Evolutionary conservation across 2,329 filamentous ascomycete genomes (phyloP).

Genomic region (Akanthomyces uredinophilus): DNA sequence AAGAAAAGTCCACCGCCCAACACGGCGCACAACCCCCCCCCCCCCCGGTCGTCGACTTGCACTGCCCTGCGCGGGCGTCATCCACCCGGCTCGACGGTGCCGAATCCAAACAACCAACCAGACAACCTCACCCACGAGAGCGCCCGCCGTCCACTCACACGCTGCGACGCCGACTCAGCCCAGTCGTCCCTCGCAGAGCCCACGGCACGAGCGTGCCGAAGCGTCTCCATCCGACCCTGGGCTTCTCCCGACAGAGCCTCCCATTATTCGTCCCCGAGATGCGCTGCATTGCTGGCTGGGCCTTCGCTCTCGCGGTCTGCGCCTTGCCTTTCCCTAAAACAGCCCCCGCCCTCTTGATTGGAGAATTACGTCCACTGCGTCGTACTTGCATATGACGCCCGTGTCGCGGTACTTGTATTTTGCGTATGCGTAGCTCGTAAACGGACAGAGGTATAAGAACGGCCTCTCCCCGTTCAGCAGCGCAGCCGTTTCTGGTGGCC

Average conservation of each 20-base stretch:
- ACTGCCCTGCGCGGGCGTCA: neutral
- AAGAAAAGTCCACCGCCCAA: too few relatives aligned
- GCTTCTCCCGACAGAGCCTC: neutral
- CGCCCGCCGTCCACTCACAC: neutral
- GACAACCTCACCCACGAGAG: neutral
- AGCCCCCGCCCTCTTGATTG: neutral
- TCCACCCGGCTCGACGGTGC: slow-evolving; percentile 3
- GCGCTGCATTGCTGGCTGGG: neutral
- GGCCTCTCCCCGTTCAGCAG: neutral
- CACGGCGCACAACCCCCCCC: neutral
- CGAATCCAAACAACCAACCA: neutral
- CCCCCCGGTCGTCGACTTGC: neutral
- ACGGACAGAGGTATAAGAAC: neutral
- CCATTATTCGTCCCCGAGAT: slow-evolving; percentile 3
- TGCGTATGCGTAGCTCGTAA: neutral
- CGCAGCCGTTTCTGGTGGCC: neutral
- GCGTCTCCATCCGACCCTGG: slow-evolving; percentile 4
- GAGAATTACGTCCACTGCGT: neutral
- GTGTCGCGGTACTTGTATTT: neutral
- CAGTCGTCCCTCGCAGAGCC: neutral
- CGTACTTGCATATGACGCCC: neutral
- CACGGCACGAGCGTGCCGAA: slow-evolving; percentile 14
- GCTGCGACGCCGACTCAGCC: neutral
- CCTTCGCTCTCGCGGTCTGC: neutral
- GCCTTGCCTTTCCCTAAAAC: neutral